A percentile compares a stretch with the other conserved stretches of the same genome.
phyloP scores from a whole-genome alignment of 1,139 yeast species.

The Meyerozyma smithsonii region DNA sequence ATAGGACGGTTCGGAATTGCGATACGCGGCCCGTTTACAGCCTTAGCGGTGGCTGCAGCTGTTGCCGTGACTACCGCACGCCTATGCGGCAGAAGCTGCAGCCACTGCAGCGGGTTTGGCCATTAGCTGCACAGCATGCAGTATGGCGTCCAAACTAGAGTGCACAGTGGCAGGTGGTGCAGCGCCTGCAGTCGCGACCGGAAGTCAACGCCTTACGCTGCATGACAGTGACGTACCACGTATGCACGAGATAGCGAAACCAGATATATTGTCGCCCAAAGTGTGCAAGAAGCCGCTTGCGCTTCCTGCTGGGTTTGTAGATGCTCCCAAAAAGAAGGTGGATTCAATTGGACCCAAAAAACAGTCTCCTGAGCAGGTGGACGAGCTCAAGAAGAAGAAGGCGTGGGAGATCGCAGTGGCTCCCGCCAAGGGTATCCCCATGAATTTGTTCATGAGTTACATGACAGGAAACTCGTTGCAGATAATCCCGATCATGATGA shows the following conservation, averaged over 20 bases:
- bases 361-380: slow-evolving; percentile 14
- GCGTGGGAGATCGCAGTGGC: slow-evolving; percentile 86
- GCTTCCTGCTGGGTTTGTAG: slow-evolving; percentile 1
- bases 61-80: no score
- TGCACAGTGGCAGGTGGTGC: no score
- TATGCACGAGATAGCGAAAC: neutral
- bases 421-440: slow-evolving; percentile 83
- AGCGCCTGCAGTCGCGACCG: no score
- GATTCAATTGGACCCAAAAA: slow-evolving; percentile 1
- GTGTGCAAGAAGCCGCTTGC: slow-evolving; percentile 1
- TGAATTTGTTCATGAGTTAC: slow-evolving; percentile 86
- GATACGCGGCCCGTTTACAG: no score
- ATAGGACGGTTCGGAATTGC: no score
- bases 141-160: no score
- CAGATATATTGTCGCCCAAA: neutral
- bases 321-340: neutral
- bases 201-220: neutral
- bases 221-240: neutral
- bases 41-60: no score
- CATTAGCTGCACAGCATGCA: no score
- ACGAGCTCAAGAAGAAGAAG: slow-evolving; percentile 49
- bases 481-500: slow-evolving; percentile 87
- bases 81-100: no score
- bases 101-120: no score
- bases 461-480: slow-evolving; percentile 92